Percentiles rank a stretch among this genome's conserved stretches.
phyloP scores from a whole-genome alignment of 306 rosid genomes.

The Macrotyloma uniflorum region DNA sequence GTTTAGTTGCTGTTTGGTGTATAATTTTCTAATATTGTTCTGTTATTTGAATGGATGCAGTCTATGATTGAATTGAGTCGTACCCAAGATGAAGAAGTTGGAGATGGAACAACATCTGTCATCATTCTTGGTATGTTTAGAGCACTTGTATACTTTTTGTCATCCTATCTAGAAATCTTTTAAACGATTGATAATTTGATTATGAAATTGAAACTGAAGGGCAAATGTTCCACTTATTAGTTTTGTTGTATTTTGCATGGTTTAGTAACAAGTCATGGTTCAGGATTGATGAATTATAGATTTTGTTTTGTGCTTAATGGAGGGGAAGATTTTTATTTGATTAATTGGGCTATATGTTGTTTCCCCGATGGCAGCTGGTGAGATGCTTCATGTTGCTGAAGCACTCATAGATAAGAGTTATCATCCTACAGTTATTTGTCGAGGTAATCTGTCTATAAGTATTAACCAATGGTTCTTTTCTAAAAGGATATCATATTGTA shows the following conservation, averaged over 20 bases:
- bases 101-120: conserved; percentile 98
- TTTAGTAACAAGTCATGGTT: neutral
- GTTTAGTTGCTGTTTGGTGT: conserved; percentile 22
- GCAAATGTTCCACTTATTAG: neutral
- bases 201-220: conserved; percentile 26
- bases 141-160: neutral
- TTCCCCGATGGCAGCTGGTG: conserved; percentile 72
- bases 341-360: neutral
- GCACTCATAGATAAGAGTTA: conserved; percentile 75
- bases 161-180: neutral
- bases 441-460: conserved; percentile 59
- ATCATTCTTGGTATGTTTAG: conserved; percentile 83
- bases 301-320: conserved; percentile 19
- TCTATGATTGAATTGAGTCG: conserved; percentile 98
- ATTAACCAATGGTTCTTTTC: conserved; percentile 1
- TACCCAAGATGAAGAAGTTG: conserved; percentile 97
- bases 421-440: conserved; percentile 96
- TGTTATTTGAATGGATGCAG: conserved; percentile 47
- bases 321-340: neutral
- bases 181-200: neutral
- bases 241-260: neutral
- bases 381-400: conserved; percentile 98
- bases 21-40: conserved; percentile 18
- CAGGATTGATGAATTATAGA: neutral
- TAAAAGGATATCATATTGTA: conserved; percentile 6